A percentile compares a stretch with the other conserved stretches of the same genome.
phyloP scores from a whole-genome alignment of 2,329 filamentous ascomycete species.

The Diplodia sapinea region DNA sequence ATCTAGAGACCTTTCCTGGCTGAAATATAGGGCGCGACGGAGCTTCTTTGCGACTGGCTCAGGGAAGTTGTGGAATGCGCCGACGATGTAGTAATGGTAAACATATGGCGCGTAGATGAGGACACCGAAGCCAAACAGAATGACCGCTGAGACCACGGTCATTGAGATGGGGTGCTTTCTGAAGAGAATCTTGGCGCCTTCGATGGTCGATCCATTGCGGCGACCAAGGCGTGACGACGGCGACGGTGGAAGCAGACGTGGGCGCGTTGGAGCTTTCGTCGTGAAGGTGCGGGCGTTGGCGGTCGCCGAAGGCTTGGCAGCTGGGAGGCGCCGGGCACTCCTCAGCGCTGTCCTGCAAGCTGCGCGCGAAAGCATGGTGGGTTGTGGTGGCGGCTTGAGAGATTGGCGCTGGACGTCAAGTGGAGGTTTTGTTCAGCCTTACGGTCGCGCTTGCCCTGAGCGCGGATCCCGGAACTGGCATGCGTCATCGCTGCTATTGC shows the following conservation, averaged over 20 bases:
- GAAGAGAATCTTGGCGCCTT: slow-evolving; percentile 44
- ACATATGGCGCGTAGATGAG: slow-evolving; percentile 54
- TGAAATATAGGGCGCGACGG: slow-evolving; percentile 85
- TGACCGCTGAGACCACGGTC: slow-evolving; percentile 44
- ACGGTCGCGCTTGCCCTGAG: slow-evolving; percentile 24
- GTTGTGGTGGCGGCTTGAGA: slow-evolving; percentile 31
- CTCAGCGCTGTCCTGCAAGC: slow-evolving; percentile 39
- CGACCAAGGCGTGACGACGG: slow-evolving; percentile 38
- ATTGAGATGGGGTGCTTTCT: slow-evolving; percentile 49
- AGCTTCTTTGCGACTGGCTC: slow-evolving; percentile 77
- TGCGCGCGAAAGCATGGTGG: slow-evolving; percentile 48
- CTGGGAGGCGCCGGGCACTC: slow-evolving; percentile 35
- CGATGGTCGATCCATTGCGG: slow-evolving; percentile 40
- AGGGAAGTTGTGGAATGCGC: slow-evolving; percentile 64
- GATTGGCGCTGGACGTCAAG: neutral
- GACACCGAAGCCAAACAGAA: slow-evolving; percentile 48
- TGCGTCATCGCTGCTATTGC: slow-evolving; percentile 17
- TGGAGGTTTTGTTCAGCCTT: slow-evolving; percentile 31
- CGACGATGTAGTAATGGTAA: slow-evolving; percentile 55
- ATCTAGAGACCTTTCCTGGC: slow-evolving; percentile 61
- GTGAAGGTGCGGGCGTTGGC: slow-evolving; percentile 34
- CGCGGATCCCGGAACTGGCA: slow-evolving; percentile 18
- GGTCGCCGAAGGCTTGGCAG: slow-evolving; percentile 39
- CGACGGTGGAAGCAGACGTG: slow-evolving; percentile 36
- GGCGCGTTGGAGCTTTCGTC: slow-evolving; percentile 36